Evolutionary conservation across 805 yeast genomes (phyloP), one percentile per base, ranked within the genome.

Genomic region (Lachancea lanzarotensis): DNA sequence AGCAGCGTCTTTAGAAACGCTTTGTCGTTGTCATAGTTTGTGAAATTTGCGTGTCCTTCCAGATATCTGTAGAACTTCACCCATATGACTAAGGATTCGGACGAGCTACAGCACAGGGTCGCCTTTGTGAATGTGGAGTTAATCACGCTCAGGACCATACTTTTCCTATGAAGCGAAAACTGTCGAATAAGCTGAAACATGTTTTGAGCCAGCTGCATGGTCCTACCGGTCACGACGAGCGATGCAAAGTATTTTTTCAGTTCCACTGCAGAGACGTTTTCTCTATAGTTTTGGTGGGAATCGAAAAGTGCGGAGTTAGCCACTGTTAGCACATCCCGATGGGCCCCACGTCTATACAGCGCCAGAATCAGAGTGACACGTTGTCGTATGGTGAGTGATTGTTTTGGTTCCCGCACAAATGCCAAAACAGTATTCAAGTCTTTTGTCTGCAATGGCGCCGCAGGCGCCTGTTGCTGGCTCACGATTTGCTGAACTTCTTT

Each of bases 1-100:
- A 55, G 29, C n/a, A 59, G 31, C 9, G 56, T 49, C 29, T 49
- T 47, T 26, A 59, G 32, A 17, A 53, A 35, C n/a, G 40, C 26
- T 36, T 45, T 51, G 26, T 59, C 41, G 22, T 49, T 46, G 33
- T 52, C 46, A 41, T 52, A 59, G 22, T 49, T 51, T 4, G 53
- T 46, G 26, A 55, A 50, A 34, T 58, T 57, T 40, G 62, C 60
- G 42, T 55, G 55, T 5, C 66, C 65, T 26, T 57, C 51, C 29
- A 58, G 31, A 25, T 43, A 27, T 16, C 47, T 54, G 29, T 52
- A 46, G 57, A 62, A 53, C 31, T 51, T 51, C 8, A 46, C 51
- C 66, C 66, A 62, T 25, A 49, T 48, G 8, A 48, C 22, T 15
- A 59, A 36, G 3, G 53, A 42, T 9, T 25, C 44, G 31, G 29